Percentiles rank a stretch among this genome's conserved stretches.
phyloP scores from a whole-genome alignment of 2,329 filamentous ascomycete species.

The Sarocladiaceae sp. region DNA sequence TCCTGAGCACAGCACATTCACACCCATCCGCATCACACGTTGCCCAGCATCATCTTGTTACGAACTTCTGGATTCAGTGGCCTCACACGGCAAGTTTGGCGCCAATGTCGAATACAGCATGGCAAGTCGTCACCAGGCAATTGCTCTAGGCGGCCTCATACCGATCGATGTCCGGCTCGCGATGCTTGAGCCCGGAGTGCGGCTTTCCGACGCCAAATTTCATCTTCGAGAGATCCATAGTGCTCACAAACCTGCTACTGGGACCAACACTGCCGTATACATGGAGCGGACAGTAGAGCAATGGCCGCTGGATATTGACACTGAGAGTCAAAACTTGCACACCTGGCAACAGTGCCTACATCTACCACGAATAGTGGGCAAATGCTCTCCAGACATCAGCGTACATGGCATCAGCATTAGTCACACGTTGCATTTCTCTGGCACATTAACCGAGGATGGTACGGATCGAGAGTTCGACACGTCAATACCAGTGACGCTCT shows the following conservation, averaged over 20 bases:
- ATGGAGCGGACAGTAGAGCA: background rate
- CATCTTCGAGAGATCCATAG: slow-evolving; percentile 4
- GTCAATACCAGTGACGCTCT: slow-evolving; percentile 3
- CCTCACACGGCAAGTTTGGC: slow-evolving; percentile 3
- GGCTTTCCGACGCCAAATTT: slow-evolving; percentile 1
- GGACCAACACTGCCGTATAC: background rate
- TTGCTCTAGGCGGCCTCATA: slow-evolving; percentile 7
- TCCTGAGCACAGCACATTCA: background rate
- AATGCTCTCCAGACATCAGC: slow-evolving; percentile 10
- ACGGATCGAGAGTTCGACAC: slow-evolving; percentile 2
- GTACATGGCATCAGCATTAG: background rate
- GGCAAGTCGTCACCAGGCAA: slow-evolving; percentile 4
- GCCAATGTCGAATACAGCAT: background rate
- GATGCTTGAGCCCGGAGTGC: background rate
- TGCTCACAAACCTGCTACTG: background rate
- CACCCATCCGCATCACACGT: slow-evolving; percentile 7
- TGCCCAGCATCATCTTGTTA: slow-evolving; percentile 3
- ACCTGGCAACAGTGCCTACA: slow-evolving; percentile 7
- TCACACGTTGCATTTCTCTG: slow-evolving; percentile 9
- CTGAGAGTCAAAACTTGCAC: background rate
- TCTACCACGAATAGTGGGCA: slow-evolving; percentile 2
- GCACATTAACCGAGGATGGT: background rate
- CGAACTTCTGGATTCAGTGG: slow-evolving; percentile 10
- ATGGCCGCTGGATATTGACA: background rate
- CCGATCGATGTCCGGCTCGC: slow-evolving; percentile 4